Base-by-base conservation (phyloP, 257 asterid species). In the Solanum megistacrolobum region DNA sequence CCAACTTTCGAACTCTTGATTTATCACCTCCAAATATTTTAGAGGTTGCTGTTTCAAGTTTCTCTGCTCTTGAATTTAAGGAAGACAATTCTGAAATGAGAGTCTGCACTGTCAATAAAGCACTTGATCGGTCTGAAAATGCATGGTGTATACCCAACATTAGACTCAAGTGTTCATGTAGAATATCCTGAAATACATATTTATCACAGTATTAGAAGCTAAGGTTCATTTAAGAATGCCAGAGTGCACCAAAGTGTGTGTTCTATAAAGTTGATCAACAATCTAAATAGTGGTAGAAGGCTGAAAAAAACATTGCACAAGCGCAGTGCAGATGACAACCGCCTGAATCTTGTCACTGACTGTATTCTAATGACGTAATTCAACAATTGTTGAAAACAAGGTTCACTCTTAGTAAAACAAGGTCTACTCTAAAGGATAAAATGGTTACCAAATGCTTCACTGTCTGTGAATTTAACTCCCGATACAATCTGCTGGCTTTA, bases 121-220 rank as follows among this genome's bases (percentile, higher is more conserved):
- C 99, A 92, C 94, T 96, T 84, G 99, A 95, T 84, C 99, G 98
- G 89, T 97, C 99, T 38, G 99, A 89, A 91, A 95, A 95, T 76
- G 99, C 99, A 92, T 83, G 90, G 87, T 93, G 98, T 72, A 91
- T 94, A 48, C 97, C 93, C 88, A 95, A 91, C 98, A 97, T 94
- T 93, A 96, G 88, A 85, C 98, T 98, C 99, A 97, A 90, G 89
- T 97, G 93, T 76, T 94, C 99, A 65, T 95, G 99, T 76, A 97
- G 85, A 6, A 93, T 89, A 89, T 96, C 99, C 99, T 97, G 94
- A 91, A 89, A 83, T 48, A 86, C 74, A 89, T 74, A 88, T 35
- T 89, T 46, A 81, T 46, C 65, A 48, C 68, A 29, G 41, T 46
- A 43, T 43, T 81, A 46, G 35, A 84, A 35, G 48, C 18, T 66